phyloP scores from a whole-genome alignment of 1,139 yeast genomes.

The Nakaseomyces uthaithaninus region DNA sequence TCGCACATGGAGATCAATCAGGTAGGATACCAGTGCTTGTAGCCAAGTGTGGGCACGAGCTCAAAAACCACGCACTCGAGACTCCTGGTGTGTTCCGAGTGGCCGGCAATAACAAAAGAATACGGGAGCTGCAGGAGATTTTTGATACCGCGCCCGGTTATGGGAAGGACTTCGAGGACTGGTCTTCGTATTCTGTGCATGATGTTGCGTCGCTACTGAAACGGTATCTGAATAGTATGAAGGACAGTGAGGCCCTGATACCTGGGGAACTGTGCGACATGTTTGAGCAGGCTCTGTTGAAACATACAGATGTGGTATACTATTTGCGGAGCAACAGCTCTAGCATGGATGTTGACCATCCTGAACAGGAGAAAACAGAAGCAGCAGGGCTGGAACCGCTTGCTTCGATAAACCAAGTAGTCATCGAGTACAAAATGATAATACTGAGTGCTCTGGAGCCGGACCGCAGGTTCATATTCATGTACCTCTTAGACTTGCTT shows the following conservation, averaged over 20 bases:
- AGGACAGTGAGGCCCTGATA: slow-evolving; percentile 70
- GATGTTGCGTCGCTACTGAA: slow-evolving; percentile 87
- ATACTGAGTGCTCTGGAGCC: slow-evolving; percentile 20
- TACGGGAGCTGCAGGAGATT: slow-evolving; percentile 68
- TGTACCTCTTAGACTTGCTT: slow-evolving; percentile 75
- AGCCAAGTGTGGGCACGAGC: slow-evolving; percentile 80
- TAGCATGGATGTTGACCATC: background rate
- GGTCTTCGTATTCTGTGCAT: slow-evolving; percentile 86
- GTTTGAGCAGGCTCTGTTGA: slow-evolving; percentile 60
- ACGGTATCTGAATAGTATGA: slow-evolving; percentile 65
- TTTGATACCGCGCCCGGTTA: slow-evolving; percentile 79
- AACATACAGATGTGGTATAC: slow-evolving; percentile 31
- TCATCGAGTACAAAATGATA: slow-evolving; percentile 1
- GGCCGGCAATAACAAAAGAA: slow-evolving; percentile 79
- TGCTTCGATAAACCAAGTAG: background rate
- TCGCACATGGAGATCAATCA: slow-evolving; percentile 9
- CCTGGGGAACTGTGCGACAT: slow-evolving; percentile 66
- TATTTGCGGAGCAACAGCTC: background rate
- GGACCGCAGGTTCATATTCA: slow-evolving; percentile 4
- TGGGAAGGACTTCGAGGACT: slow-evolving; percentile 63
- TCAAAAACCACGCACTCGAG: slow-evolving; percentile 62
- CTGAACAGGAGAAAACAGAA: background rate
- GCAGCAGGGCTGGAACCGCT: background rate
- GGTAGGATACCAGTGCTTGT: slow-evolving; percentile 41
- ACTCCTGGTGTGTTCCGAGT: slow-evolving; percentile 87